phyloP scores from a whole-genome alignment of 1,284 basidiomycete species.

The Porogramme epimiltina region DNA sequence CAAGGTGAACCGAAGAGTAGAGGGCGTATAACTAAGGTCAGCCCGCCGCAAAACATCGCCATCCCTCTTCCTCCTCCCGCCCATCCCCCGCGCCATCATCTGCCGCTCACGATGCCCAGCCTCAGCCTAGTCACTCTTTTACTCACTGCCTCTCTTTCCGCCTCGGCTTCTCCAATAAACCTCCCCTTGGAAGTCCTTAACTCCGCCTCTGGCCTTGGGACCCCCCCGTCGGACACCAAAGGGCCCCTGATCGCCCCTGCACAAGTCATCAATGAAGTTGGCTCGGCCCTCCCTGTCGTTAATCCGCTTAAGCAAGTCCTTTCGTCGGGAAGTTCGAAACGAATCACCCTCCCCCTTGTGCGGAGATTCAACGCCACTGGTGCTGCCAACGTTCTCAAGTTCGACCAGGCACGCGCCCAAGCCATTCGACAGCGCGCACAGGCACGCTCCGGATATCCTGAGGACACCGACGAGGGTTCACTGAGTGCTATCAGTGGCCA shows the following conservation, averaged over 20 bases:
- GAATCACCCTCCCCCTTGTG: constrained; percentile 25
- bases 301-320: background rate
- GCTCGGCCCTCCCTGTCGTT: background rate
- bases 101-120: constrained; percentile 15
- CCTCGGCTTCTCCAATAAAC: constrained; percentile 25
- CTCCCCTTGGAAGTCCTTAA: background rate
- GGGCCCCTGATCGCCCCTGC: background rate
- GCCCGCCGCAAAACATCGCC: too few species aligned
- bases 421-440: background rate
- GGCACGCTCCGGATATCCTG: background rate
- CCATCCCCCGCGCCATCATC: background rate
- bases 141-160: constrained; percentile 15
- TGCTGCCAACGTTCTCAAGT: constrained; percentile 18
- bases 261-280: background rate
- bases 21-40: too few species aligned
- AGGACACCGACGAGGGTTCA: background rate
- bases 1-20: too few species aligned
- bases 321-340: background rate
- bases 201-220: background rate
- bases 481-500: too few species aligned
- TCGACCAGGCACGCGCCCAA: constrained; percentile 27
- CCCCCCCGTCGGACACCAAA: background rate
- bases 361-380: constrained; percentile 27
- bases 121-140: constrained; percentile 20
- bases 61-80: background rate